Base-by-base conservation (phyloP, 108 stramenopile species). In the Craspedostauros australis region DNA sequence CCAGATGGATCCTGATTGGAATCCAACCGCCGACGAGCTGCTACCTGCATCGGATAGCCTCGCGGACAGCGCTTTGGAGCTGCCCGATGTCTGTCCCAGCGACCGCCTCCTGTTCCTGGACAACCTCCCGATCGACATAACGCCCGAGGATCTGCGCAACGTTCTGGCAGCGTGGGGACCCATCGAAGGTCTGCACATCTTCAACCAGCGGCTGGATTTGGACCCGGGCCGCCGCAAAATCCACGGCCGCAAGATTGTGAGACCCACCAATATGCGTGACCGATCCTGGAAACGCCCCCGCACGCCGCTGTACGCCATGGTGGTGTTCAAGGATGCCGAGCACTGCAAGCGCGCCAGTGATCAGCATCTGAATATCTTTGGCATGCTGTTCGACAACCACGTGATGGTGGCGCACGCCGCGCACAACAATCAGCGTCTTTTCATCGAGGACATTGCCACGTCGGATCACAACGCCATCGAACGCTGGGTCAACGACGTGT, bases 91-190 rank as follows among this genome's bases (percentile, higher is more conserved):
- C 58, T 47, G 6, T 28, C 44, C 8, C 16, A 36, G 11, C 1
- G 55, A 82, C 28, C 49, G 69, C 5, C 54, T 73, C 4, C 66
- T 91, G 2, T 75, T 91, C 37, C 45, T 91, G 8, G 85, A 91
- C 41, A 91, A 87, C 51, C 65, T 91, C 21, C 89, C 89, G 0
- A 83, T 91, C 38, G 89, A 91, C 49, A 67, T 75, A 16, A 74
- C 70, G 19, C 70, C 73, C 37, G 64, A 58, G 21, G 65, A 73
- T 47, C 57, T 91, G 16, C 40, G 61, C 0, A 54, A 78, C 29
- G 70, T 84, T 6, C 87, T 83, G 43, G 72, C 76, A 7, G 68
- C 83, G 8, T 91, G 85, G 42, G 89, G 85, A 9, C 34, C 59
- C 18, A 73, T 91, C 40, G 74, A 80, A 16, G 61, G 63, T 6